Evolutionary conservation across 768 basidiomycete species (phyloP).

Genomic region (Cantharellus cinnabarinus): DNA sequence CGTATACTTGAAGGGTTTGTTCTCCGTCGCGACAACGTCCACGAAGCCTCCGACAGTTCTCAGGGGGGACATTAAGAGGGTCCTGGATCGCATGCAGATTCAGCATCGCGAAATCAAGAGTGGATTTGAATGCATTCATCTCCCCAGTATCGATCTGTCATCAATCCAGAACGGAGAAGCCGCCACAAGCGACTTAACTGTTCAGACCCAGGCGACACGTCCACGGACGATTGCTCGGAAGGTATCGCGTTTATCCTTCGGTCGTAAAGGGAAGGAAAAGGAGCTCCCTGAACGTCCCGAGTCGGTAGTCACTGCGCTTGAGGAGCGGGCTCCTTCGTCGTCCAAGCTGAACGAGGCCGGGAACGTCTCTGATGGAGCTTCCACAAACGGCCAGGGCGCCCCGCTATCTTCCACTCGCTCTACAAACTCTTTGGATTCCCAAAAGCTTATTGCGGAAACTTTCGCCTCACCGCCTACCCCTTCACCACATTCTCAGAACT

Average conservation of each 20-base stretch:
- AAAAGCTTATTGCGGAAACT: background rate
- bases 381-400: background rate
- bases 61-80: constrained; percentile 65
- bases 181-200: background rate
- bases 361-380: constrained; percentile 29
- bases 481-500: constrained; percentile 18
- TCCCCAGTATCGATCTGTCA: constrained; percentile 80
- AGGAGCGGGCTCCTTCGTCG: constrained; percentile 15
- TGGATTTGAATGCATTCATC: constrained; percentile 91
- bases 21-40: constrained; percentile 91
- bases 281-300: constrained; percentile 16
- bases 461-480: background rate
- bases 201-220: background rate
- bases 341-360: constrained; percentile 41
- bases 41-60: constrained; percentile 67
- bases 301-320: constrained; percentile 14
- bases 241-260: constrained; percentile 61
- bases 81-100: constrained; percentile 86
- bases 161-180: constrained; percentile 26
- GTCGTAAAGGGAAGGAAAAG: constrained; percentile 26
- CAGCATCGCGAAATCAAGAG: constrained; percentile 78
- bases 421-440: background rate
- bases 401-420: background rate
- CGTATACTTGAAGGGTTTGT: constrained; percentile 86
- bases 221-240: constrained; percentile 24